Evolutionary conservation across 2,329 filamentous ascomycete species (phyloP).

Genomic region (Colletotrichum limetticola): DNA sequence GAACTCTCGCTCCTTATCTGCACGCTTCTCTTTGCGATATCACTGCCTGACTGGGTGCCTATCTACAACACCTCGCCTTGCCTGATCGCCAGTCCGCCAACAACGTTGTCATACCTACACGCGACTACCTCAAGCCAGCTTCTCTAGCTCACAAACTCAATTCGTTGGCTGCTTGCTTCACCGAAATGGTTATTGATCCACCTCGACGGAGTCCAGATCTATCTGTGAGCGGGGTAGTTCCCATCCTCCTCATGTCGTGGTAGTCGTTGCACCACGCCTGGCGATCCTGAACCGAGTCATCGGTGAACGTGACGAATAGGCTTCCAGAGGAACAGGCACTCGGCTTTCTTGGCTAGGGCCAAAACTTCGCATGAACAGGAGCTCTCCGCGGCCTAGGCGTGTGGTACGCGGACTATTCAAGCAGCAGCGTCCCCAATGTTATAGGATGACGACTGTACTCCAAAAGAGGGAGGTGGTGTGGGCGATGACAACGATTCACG

Average conservation of each 20-base stretch:
- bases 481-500: slow-evolving; percentile 1
- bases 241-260: background rate
- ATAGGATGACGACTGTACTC: background rate
- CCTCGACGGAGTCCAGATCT: background rate
- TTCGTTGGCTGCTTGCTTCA: background rate
- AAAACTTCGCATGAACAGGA: background rate
- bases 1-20: background rate
- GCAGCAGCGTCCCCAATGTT: background rate
- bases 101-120: background rate
- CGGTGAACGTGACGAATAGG: slow-evolving; percentile 10
- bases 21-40: background rate
- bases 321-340: background rate
- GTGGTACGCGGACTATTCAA: slow-evolving; percentile 11
- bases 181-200: background rate
- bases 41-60: background rate
- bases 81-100: background rate
- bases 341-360: slow-evolving; percentile 1
- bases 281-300: slow-evolving; percentile 6
- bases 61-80: background rate
- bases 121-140: background rate
- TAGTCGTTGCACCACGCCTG: background rate
- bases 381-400: background rate
- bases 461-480: slow-evolving; percentile 1
- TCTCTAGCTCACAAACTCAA: background rate
- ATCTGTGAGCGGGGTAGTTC: slow-evolving; percentile 8